Conservation (phyloP, 441 rosid species). For the Codiaeum variegatum region DNA sequence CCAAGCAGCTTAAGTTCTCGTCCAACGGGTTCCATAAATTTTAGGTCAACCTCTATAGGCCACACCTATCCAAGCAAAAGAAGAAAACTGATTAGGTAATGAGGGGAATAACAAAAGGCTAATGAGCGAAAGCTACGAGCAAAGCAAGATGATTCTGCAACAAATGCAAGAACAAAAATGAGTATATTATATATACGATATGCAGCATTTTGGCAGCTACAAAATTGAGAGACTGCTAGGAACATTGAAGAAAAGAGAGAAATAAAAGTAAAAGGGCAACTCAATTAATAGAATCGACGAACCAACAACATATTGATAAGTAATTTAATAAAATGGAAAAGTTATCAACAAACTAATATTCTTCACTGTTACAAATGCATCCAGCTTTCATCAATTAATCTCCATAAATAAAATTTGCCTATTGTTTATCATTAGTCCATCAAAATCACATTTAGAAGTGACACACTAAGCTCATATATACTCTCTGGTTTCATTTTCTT, state of each 20-base stretch:
- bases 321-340: not conserved
- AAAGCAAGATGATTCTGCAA: not conserved
- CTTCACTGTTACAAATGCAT: not conserved
- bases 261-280: not conserved
- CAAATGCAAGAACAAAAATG: not conserved
- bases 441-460: not conserved
- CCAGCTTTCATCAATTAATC: too few relatives aligned
- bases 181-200: not conserved
- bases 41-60: conserved; percentile 78
- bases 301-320: not conserved
- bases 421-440: not conserved
- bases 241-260: not conserved
- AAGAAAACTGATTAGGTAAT: not conserved
- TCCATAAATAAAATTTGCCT: too few relatives aligned
- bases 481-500: not conserved
- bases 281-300: not conserved
- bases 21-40: conserved; percentile 76
- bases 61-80: conserved; percentile 50
- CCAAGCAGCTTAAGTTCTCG: conserved; percentile 73
- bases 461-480: not conserved
- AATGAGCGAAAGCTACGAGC: not conserved
- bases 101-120: not conserved
- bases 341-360: not conserved
- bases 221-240: not conserved
- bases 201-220: not conserved